A percentile compares a stretch with the other conserved stretches of the same genome.
These are phyloP conservation scores for Geranomyces variabilis DNA, from an alignment of 192 early-diverging fungal species.

Conservation along the genomic window DNA sequence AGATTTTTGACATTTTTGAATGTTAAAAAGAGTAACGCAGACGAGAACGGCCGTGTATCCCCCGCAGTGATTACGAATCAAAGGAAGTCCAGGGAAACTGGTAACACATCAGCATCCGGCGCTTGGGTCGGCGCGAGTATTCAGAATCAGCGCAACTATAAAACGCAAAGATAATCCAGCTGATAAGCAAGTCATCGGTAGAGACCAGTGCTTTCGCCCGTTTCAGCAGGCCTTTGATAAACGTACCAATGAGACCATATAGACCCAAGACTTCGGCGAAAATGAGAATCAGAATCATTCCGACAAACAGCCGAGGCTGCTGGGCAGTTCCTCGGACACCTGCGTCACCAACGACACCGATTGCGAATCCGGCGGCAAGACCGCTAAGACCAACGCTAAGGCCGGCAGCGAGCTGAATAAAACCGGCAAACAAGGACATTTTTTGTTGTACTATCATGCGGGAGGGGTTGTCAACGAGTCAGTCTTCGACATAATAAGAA, in stretches of 20 bases:
- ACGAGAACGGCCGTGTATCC: too few species aligned
- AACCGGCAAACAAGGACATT: constrained; percentile 68
- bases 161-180: too few species aligned
- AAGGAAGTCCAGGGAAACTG: not conserved
- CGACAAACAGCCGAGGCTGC: constrained; percentile 89
- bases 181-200: too few species aligned
- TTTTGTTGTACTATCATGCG: constrained; percentile 33
- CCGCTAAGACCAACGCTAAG: constrained; percentile 88
- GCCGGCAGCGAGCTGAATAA: constrained; percentile 92
- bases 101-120: constrained; percentile 16
- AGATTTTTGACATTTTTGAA: too few species aligned
- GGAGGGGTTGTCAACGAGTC: constrained; percentile 16
- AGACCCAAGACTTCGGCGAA: constrained; percentile 99
- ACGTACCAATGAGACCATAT: constrained; percentile 83
- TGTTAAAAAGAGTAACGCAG: too few species aligned
- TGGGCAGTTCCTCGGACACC: constrained; percentile 90
- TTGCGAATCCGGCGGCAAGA: constrained; percentile 93
- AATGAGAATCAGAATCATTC: constrained; percentile 89
- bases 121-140: constrained; percentile 75
- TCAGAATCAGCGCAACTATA: constrained; percentile 90
- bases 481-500: constrained; percentile 8
- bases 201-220: too few species aligned
- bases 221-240: too few species aligned
- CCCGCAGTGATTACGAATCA: too few species aligned
- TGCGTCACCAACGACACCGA: constrained; percentile 96